Evolutionary conservation across 768 basidiomycete species (phyloP).

Genomic region (Hericium coralloides): DNA sequence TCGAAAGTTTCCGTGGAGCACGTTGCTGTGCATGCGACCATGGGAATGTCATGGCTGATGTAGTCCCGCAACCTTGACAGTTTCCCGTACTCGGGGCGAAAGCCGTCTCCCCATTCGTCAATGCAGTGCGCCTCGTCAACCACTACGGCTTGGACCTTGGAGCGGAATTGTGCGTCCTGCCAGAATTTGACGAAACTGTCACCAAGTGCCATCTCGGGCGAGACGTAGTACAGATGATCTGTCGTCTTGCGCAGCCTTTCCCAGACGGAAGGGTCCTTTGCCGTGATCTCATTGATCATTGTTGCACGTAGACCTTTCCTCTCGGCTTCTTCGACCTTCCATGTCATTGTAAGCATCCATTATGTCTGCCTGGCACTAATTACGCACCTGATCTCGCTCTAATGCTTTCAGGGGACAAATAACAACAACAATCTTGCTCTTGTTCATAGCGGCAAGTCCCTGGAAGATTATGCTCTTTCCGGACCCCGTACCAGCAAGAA

Average conservation of each 20-base stretch:
- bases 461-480: too few relatives aligned
- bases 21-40: too few relatives aligned
- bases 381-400: too few relatives aligned
- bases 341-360: too few relatives aligned
- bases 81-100: not conserved
- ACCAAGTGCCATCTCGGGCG: slow-evolving; percentile 21
- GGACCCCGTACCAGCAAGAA: too few relatives aligned
- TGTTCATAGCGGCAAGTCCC: too few relatives aligned
- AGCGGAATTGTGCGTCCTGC: slow-evolving; percentile 20
- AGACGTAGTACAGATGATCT: slow-evolving; percentile 14
- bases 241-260: slow-evolving; percentile 11
- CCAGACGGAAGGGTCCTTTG: slow-evolving; percentile 9
- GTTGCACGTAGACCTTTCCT: slow-evolving; percentile 19
- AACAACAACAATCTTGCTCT: too few relatives aligned
- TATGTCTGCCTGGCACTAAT: too few relatives aligned
- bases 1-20: too few relatives aligned
- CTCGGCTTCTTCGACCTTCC: slow-evolving; percentile 6
- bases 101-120: slow-evolving; percentile 23
- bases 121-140: slow-evolving; percentile 28
- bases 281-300: slow-evolving; percentile 22
- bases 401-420: too few relatives aligned
- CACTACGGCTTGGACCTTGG: slow-evolving; percentile 16
- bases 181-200: slow-evolving; percentile 20
- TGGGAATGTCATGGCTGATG: too few relatives aligned
- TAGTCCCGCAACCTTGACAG: too few relatives aligned